Base-by-base conservation (phyloP, 1,139 yeast species). In the Geotrichum macrosporum region DNA sequence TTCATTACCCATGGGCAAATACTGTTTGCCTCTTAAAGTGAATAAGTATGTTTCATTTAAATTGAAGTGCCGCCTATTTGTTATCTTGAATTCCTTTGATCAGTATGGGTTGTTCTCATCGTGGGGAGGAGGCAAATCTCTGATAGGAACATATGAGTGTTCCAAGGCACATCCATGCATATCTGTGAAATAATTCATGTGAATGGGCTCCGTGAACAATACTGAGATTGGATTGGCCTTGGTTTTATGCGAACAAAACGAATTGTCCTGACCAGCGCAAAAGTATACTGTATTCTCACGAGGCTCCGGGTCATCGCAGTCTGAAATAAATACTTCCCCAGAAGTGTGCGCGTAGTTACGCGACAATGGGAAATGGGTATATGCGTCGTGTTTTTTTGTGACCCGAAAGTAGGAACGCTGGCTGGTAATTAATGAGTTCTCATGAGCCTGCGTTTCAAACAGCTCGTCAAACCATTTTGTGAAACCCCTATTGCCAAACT, bases 401-500 rank as follows among this genome's bases (percentile, higher is more conserved):
- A 53, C 52, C 13, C 56, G 48, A 40, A 43, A 53, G 26, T 48
- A 46, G 13, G 35, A 41, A 22, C 51, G 46, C 10, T 42, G 9
- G 15, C 19, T 35, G 29, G 35, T 41, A 4, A 12, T n/a, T 1
- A 38, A 44, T 15, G 30, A 22, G 21, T 34, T 16, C 16, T 36
- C 39, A 8, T 33, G 39, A 13, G 31, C 5, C 2, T 30, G 19
- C 1, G 34, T 36, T 6, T 46, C 44, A 29, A 80, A 78, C n/a
- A 74, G 46, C 1, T 58, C 50, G 61, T 82, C 81, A 26, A 77
- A 70, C 69, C 76, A 80, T 16, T 66, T 59, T 27, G 72, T 71
- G 64, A 80, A 71, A 5, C 65, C 62, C 5, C 57, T 58, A 58
- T 81, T 80, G 2, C 85, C 87, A 26, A 82, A 66, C 55, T 75